Conservation (phyloP, 768 basidiomycete species). For the Macrolepiota dolichaula region DNA sequence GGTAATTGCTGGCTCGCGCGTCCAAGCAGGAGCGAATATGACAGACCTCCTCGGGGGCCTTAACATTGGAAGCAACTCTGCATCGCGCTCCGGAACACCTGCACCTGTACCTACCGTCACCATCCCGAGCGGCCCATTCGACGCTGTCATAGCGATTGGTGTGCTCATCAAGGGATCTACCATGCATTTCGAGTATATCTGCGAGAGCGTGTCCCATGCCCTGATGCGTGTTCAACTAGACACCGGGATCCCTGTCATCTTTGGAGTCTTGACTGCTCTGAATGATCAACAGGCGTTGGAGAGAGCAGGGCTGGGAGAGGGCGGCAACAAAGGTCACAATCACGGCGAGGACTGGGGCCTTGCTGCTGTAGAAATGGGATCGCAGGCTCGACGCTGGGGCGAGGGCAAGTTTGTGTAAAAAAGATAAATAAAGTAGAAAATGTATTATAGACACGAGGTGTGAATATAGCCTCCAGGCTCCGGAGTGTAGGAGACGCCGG, state of each 20-base stretch:
- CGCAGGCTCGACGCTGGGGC: slow-evolving; percentile 60
- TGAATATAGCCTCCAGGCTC: not conserved
- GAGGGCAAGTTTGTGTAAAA: slow-evolving; percentile 57
- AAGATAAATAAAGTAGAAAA: slow-evolving; percentile 6
- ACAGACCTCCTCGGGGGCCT: slow-evolving; percentile 76
- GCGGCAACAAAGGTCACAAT: slow-evolving; percentile 79
- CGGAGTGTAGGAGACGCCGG: slow-evolving; percentile 6
- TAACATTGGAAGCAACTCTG: slow-evolving; percentile 33
- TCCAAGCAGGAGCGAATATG: slow-evolving; percentile 75
- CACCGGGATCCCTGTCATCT: slow-evolving; percentile 90
- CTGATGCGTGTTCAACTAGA: slow-evolving; percentile 95
- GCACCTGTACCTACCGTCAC: slow-evolving; percentile 33
- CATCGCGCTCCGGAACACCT: slow-evolving; percentile 53
- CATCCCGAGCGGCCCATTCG: slow-evolving; percentile 60
- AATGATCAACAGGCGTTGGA: slow-evolving; percentile 94
- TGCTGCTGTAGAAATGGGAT: slow-evolving; percentile 93
- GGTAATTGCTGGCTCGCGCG: slow-evolving; percentile 83
- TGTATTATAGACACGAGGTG: slow-evolving; percentile 8
- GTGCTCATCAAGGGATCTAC: slow-evolving; percentile 97
- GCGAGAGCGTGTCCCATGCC: slow-evolving; percentile 87
- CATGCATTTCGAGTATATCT: slow-evolving; percentile 99
- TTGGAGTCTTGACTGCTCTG: slow-evolving; percentile 92
- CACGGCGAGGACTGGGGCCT: slow-evolving; percentile 98
- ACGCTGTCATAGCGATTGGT: slow-evolving; percentile 96
- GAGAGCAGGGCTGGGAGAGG: slow-evolving; percentile 82